Conservation (phyloP, 176 grass and related monocot species). For the Zizania latifolia region DNA sequence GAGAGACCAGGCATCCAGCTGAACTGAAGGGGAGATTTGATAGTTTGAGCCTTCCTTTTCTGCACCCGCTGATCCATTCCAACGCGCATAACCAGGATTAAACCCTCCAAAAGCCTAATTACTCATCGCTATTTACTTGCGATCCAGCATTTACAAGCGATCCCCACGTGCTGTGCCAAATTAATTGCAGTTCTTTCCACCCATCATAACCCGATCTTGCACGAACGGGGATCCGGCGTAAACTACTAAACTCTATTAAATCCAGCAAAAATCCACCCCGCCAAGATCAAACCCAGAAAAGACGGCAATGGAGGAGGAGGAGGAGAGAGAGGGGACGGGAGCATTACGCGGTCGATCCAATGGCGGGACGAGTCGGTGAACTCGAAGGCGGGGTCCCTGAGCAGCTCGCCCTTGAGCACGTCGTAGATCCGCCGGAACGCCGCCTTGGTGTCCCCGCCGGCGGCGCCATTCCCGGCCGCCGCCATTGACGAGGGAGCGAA, state of each 20-base stretch:
- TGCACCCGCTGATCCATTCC: background rate
- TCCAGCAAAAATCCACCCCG: background rate
- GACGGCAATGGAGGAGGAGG: background rate
- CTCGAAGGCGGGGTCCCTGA: conserved; percentile 76
- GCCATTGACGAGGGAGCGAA: background rate
- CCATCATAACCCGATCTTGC: background rate
- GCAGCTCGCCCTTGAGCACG: conserved; percentile 67
- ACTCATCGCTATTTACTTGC: background rate
- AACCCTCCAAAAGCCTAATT: background rate
- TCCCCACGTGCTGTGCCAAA: background rate
- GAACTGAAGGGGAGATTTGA: background rate
- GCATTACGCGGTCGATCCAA: conserved; percentile 72
- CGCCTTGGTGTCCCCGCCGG: conserved; percentile 26
- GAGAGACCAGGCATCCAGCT: background rate
- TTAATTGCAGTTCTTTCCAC: conserved; percentile 1
- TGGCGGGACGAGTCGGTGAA: conserved; percentile 60
- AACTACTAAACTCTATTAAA: background rate
- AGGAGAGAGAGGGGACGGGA: background rate
- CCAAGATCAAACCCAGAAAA: conserved; percentile 11
- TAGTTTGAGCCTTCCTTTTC: background rate
- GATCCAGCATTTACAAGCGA: background rate
- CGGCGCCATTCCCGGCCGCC: conserved; percentile 26
- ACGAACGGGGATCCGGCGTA: background rate
- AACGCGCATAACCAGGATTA: background rate
- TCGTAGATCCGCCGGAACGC: conserved; percentile 65